These are phyloP conservation scores for Scutellaria galericulata DNA, from an alignment of 257 asterid genomes.

Conservation along the genomic window DNA sequence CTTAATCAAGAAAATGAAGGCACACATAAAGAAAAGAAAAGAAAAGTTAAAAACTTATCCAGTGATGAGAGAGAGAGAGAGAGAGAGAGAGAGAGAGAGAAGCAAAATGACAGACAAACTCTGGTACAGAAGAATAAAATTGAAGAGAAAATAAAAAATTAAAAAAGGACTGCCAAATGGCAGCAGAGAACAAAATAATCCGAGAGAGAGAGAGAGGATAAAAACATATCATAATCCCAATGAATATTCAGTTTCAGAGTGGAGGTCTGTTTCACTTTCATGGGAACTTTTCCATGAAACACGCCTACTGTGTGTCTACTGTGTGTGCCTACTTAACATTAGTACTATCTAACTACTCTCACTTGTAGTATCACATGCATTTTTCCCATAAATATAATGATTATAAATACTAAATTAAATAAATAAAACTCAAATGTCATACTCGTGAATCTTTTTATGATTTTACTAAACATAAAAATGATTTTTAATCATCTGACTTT, in stretches of 20 bases:
- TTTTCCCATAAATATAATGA: not conserved
- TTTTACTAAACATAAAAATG: too few relatives aligned
- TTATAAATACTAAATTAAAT: not conserved
- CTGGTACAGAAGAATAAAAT: constrained; percentile 27
- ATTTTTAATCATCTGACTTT: too few relatives aligned
- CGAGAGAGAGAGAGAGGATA: constrained; percentile 16
- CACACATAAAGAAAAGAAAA: constrained; percentile 31
- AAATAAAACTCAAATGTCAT: too few relatives aligned
- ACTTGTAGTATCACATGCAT: not conserved
- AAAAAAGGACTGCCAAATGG: constrained; percentile 26
- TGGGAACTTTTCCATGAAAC: constrained; percentile 14
- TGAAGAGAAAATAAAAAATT: constrained; percentile 19
- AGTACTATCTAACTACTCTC: not conserved
- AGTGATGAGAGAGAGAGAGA: not conserved
- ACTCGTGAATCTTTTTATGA: too few relatives aligned
- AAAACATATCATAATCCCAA: constrained; percentile 25
- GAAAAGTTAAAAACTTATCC: constrained; percentile 20
- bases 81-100: not conserved
- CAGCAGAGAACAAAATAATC: not conserved
- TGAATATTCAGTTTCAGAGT: constrained; percentile 40
- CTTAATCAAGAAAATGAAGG: constrained; percentile 30
- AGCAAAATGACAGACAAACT: constrained; percentile 26
- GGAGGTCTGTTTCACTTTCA: constrained; percentile 17
- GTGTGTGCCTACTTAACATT: constrained; percentile 6
- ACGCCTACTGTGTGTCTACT: constrained; percentile 33